Base-by-base conservation (phyloP, 2,329 filamentous ascomycete genomes). In the Plectosphaerella sp. region DNA sequence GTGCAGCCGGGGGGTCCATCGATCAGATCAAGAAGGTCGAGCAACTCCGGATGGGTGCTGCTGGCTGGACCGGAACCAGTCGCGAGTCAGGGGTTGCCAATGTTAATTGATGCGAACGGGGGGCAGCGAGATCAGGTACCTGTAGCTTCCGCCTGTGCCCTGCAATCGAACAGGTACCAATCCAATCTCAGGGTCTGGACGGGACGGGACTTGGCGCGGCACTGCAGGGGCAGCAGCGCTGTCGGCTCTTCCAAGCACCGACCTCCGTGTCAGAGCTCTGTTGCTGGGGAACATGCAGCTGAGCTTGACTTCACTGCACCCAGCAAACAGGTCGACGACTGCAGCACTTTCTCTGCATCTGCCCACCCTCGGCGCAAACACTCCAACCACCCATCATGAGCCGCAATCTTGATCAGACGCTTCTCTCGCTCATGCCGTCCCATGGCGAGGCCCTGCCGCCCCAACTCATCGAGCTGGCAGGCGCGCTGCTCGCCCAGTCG, bases 401-500 rank as follows among this genome's bases (percentile, higher is more conserved):
- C 63, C 81, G 84, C 54, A 82, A 88, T 41, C 77, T 91, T 18
- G 87, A 92, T 61, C 85, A 88, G 62, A 84, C 86, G 1, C 75
- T 95, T 35, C 76, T 82, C n/a, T 86, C 83, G 33, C 72, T 94
- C 22, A 78, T 95, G 52, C 91, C 91, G 1, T 88, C 87, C 0
- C 80, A 88, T 62, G 84, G 84, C 56, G 79, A 81, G 28, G 74
- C 82, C 46, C 72, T 93, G 0, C 89, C 89, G 0, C 74, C 78
- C 11, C 77, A 84, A n/a, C 82, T 96, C 5, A 69, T 89, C 52
- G 82, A 88, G 52, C 78, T 92, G 10, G 84, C 90, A 1, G 76
- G 79, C 49, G 90, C 87, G 9, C 75, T 96, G 7, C 80, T 95
- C 45, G 86, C 89, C 2, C 91, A 94, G 68, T 95, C 91, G 12